Evolutionary conservation across 768 basidiomycete species (phyloP), one percentile per base, ranked within the genome.

Genomic region (Artomyces pyxidatus): DNA sequence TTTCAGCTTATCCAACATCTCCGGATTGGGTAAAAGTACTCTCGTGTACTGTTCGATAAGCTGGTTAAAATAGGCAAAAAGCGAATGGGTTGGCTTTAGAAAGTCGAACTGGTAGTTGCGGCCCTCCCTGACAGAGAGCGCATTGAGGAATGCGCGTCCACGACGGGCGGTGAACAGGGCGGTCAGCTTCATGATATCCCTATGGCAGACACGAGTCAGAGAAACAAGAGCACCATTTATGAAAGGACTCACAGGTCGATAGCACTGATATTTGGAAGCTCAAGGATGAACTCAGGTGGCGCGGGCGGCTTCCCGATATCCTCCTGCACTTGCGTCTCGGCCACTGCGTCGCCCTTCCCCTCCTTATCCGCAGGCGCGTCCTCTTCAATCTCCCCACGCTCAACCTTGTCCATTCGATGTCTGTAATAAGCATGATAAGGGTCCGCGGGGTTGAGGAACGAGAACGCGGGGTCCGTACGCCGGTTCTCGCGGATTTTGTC

Each of bases 351-450:
- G n/a, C 42, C 42, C 45, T 45, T 30, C 27, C 17, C 45, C 23
- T 40, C 47, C 26, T 48, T 48, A 35, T 58, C 46, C 47, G 38
- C 45, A n/a, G 49, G 41, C 1, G 61, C 59, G 26, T 85, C 88
- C 32, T 88, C 88, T 12, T 78, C 71, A 8, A 78, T 61, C 61
- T 89, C 86, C 17, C 91, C 92, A 6, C 80, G 80, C 45, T 78
- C 70, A 54, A 92, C 79, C 63, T 81, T 83, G 42, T 92, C 89
- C 71, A 95, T 80, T 62, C 87, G 82, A 72, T 94, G 81, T 63
- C 88, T 83, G 64, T 99, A 99, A 71, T 99, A 98, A 52, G 89
- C 89, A 83, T 98, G 91, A 72, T 96, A 99, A 56, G 96, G 91
- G 75, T 99, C 96, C 42, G 81, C 80, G 53, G 90, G 85, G 72